A percentile compares a stretch with the other conserved stretches of the same genome.
These are phyloP conservation scores for Yamadazyma phyllophila DNA, from an alignment of 805 yeast genomes.

Conservation along the genomic window DNA sequence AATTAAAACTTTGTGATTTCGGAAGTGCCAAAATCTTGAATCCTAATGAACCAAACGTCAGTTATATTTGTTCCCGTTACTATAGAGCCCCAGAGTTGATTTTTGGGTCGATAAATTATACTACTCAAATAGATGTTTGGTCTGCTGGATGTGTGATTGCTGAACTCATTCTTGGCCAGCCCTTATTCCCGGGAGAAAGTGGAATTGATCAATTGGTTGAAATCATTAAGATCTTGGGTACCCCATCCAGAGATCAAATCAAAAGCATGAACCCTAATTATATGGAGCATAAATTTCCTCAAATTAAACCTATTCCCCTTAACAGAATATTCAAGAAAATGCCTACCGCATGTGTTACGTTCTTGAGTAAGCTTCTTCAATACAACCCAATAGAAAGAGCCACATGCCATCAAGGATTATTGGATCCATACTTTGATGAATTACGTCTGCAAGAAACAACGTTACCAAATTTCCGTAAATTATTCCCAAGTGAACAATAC, in stretches of 20 bases:
- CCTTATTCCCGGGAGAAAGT: conserved; percentile 95
- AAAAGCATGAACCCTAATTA: conserved; percentile 94
- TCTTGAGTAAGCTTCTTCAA: conserved; percentile 56
- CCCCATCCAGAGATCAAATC: conserved; percentile 91
- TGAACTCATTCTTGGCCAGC: conserved; percentile 91
- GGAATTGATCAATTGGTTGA: conserved; percentile 98
- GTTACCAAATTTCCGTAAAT: conserved; percentile 44
- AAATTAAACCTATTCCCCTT: conserved; percentile 74
- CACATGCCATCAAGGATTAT: conserved; percentile 53
- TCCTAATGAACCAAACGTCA: conserved; percentile 90
- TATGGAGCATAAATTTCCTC: conserved; percentile 95
- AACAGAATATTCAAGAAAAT: conserved; percentile 61
- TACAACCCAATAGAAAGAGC: conserved; percentile 69
- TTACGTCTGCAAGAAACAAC: conserved; percentile 39
- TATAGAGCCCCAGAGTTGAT: conserved; percentile 97
- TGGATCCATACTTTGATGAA: conserved; percentile 55
- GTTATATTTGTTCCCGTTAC: conserved; percentile 94
- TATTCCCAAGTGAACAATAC: conserved; percentile 37
- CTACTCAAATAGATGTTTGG: conserved; percentile 97
- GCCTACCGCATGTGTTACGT: conserved; percentile 51
- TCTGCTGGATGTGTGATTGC: conserved; percentile 99
- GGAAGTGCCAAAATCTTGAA: conserved; percentile 92
- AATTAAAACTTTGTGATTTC: conserved; percentile 91
- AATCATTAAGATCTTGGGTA: conserved; percentile 91
- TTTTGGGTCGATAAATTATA: conserved; percentile 94